Conservation (phyloP, 2,329 filamentous ascomycete genomes). For the Cadophora sp. region DNA sequence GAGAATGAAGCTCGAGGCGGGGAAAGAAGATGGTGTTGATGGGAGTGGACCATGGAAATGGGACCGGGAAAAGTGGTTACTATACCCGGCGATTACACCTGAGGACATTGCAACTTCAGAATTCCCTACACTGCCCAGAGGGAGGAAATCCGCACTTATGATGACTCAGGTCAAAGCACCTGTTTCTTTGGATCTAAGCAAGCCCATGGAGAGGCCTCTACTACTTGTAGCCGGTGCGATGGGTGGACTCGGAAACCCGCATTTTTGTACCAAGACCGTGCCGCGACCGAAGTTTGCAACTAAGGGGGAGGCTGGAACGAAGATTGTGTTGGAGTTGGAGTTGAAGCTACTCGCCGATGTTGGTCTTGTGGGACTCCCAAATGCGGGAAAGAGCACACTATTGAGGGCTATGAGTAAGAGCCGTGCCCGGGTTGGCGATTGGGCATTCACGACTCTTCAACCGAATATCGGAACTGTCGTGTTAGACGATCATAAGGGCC, state of each 20-base stretch:
- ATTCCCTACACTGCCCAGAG: conserved; percentile 62
- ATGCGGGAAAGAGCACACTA: conserved; percentile 94
- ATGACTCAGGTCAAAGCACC: conserved; percentile 71
- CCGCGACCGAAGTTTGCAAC: conserved; percentile 87
- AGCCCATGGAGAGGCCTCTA: conserved; percentile 82
- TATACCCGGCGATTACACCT: conserved; percentile 81
- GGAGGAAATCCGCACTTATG: conserved; percentile 61
- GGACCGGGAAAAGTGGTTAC: conserved; percentile 76
- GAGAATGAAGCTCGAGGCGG: conserved; percentile 47
- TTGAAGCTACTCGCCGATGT: conserved; percentile 95
- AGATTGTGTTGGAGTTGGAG: conserved; percentile 83
- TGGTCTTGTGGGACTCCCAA: conserved; percentile 91
- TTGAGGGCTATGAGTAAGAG: conserved; percentile 87
- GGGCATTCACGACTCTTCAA: conserved; percentile 95
- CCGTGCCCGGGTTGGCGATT: conserved; percentile 86
- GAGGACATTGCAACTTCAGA: conserved; percentile 69
- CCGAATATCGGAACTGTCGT: conserved; percentile 97
- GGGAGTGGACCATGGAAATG: conserved; percentile 47
- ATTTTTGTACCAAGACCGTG: conserved; percentile 81
- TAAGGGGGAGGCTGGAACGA: conserved; percentile 80
- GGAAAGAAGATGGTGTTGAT: conserved; percentile 45
- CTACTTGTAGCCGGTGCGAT: conserved; percentile 87
- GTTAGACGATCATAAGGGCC: conserved; percentile 83
- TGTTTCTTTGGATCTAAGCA: conserved; percentile 74
- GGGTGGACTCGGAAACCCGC: conserved; percentile 91